Conservation (phyloP, 2,329 filamentous ascomycete species). For the Botryotinia convoluta region DNA sequence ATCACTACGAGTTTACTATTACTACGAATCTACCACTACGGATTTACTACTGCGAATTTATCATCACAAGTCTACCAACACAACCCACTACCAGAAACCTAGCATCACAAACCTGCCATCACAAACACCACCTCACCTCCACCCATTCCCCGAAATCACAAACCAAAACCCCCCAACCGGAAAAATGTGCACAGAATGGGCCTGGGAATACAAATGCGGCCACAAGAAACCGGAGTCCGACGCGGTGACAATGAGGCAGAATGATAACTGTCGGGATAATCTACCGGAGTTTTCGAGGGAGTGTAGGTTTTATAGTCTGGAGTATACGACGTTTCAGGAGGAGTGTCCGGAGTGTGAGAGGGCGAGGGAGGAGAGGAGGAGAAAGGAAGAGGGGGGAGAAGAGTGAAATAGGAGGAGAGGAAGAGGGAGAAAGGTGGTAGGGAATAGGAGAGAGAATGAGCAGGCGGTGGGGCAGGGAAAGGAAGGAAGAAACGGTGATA, state of each 20-base stretch:
- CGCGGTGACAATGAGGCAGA: not conserved
- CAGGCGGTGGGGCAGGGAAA: no score
- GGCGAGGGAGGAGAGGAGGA: not conserved
- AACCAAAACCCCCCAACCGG: not conserved
- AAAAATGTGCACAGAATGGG: not conserved
- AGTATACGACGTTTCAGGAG: not conserved
- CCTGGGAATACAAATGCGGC: not conserved
- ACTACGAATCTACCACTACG: not conserved
- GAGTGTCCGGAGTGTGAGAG: not conserved
- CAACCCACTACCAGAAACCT: no score
- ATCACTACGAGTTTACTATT: not conserved
- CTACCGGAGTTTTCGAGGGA: not conserved
- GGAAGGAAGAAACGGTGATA: no score
- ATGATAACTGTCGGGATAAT: not conserved
- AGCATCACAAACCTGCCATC: no score
- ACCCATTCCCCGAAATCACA: not conserved
- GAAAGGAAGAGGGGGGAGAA: not conserved
- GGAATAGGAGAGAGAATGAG: accelerated
- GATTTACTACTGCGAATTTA: not conserved
- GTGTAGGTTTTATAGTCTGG: not conserved
- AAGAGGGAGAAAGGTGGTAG: no score
- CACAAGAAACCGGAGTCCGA: not conserved
- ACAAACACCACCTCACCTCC: not conserved
- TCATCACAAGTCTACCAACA: no score
- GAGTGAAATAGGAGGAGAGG: no score